Conservation (phyloP, 2,329 filamentous ascomycete species). For the Penicillium sp. region DNA sequence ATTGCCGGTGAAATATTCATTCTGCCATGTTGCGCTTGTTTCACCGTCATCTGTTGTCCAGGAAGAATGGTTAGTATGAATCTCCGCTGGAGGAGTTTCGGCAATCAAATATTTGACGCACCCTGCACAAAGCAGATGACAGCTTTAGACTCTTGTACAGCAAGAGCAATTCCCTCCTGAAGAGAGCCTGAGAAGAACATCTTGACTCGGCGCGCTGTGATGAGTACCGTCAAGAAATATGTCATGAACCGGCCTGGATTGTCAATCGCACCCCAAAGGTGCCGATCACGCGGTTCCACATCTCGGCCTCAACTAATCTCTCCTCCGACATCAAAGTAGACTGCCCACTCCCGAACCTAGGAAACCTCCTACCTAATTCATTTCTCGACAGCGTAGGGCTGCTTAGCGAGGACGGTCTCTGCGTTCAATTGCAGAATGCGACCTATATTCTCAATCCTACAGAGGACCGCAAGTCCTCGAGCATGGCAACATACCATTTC, state of each 20-base stretch:
- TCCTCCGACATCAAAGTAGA: conserved; percentile 24
- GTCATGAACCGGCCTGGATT: background rate
- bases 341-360: background rate
- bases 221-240: background rate
- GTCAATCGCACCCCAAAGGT: conserved; percentile 6
- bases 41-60: conserved; percentile 64
- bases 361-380: background rate
- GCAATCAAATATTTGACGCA: conserved; percentile 44
- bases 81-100: background rate
- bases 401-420: background rate
- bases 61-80: conserved; percentile 5
- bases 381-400: background rate
- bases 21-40: conserved; percentile 75
- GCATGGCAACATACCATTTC: conserved; percentile 30
- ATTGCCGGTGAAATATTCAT: conserved; percentile 63
- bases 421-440: conserved; percentile 29
- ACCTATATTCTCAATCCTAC: conserved; percentile 34
- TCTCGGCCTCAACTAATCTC: background rate
- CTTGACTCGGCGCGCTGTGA: conserved; percentile 15
- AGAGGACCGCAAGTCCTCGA: conserved; percentile 27
- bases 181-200: conserved; percentile 86
- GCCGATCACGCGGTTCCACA: conserved; percentile 22
- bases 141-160: conserved; percentile 74
- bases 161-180: conserved; percentile 78
- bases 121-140: conserved; percentile 86